These are phyloP conservation scores for Neohortaea acidophila DNA, from an alignment of 495 filamentous ascomycete species.

Conservation along the genomic window DNA sequence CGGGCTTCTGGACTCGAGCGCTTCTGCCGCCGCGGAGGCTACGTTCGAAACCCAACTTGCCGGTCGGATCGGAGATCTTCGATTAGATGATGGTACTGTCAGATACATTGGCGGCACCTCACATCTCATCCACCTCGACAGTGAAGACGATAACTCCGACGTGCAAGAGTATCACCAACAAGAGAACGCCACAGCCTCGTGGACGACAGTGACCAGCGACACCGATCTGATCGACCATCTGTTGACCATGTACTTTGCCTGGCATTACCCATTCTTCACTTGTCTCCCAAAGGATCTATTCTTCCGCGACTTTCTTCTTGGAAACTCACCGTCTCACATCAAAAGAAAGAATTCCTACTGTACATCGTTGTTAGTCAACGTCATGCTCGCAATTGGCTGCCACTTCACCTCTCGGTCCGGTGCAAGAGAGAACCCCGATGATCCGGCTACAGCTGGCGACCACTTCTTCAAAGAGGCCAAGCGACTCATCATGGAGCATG, in stretches of 20 bases:
- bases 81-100: constrained; percentile 74
- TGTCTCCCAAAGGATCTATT: constrained; percentile 82
- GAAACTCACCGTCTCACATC: constrained; percentile 35
- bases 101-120: constrained; percentile 92
- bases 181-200: constrained; percentile 55
- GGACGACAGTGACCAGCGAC: constrained; percentile 78
- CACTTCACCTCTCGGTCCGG: constrained; percentile 74
- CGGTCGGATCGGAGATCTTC: constrained; percentile 82
- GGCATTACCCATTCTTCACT: constrained; percentile 96
- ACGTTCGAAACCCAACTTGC: constrained; percentile 77
- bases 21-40: no score
- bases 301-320: constrained; percentile 66
- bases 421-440: constrained; percentile 50
- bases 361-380: constrained; percentile 78
- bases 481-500: constrained; percentile 71
- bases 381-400: constrained; percentile 89
- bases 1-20: no score
- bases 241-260: constrained; percentile 93
- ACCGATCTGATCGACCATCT: constrained; percentile 67
- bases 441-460: constrained; percentile 79
- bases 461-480: constrained; percentile 97
- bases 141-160: constrained; percentile 29
- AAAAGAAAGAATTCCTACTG: constrained; percentile 53
- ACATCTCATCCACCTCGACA: constrained; percentile 68
- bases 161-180: constrained; percentile 34